Conservation (phyloP, 1,139 yeast species). For the Geotrichum phurueaensis region DNA sequence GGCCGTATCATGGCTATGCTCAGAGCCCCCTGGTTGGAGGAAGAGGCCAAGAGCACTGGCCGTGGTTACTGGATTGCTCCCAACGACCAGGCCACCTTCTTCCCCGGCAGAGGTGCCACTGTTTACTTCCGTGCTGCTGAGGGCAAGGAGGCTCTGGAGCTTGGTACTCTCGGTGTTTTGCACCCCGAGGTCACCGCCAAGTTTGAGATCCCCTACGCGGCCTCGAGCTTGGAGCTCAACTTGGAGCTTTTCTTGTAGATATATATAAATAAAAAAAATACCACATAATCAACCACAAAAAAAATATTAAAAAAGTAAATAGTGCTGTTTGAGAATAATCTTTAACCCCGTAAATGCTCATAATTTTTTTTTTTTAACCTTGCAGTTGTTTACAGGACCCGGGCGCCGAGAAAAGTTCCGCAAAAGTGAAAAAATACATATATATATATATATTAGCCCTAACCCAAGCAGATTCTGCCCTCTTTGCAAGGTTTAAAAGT, state of each 20-base stretch:
- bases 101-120: slow-evolving; percentile 97
- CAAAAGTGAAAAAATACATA: too few species aligned
- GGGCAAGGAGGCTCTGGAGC: slow-evolving; percentile 36
- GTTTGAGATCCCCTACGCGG: slow-evolving; percentile 83
- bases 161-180: slow-evolving; percentile 88
- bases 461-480: neutral
- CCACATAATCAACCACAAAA: neutral
- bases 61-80: slow-evolving; percentile 57
- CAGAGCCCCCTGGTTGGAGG: slow-evolving; percentile 71
- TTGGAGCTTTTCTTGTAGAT: slow-evolving; percentile 70
- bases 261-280: neutral
- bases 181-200: slow-evolving; percentile 88
- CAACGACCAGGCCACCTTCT: slow-evolving; percentile 54
- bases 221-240: slow-evolving; percentile 85
- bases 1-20: slow-evolving; percentile 96
- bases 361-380: neutral
- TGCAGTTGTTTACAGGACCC: too few species aligned
- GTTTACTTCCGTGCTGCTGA: slow-evolving; percentile 61
- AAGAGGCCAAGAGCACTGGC: slow-evolving; percentile 39
- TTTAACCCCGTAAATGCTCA: neutral
- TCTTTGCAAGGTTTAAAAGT: neutral
- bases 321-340: neutral
- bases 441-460: too few species aligned
- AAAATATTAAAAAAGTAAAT: neutral
- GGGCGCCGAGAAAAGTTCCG: too few species aligned